A percentile compares a stretch with the other conserved stretches of the same genome.
Conservation (phyloP, 148 eudicot species). For the Vaccinium darrowii region DNA sequence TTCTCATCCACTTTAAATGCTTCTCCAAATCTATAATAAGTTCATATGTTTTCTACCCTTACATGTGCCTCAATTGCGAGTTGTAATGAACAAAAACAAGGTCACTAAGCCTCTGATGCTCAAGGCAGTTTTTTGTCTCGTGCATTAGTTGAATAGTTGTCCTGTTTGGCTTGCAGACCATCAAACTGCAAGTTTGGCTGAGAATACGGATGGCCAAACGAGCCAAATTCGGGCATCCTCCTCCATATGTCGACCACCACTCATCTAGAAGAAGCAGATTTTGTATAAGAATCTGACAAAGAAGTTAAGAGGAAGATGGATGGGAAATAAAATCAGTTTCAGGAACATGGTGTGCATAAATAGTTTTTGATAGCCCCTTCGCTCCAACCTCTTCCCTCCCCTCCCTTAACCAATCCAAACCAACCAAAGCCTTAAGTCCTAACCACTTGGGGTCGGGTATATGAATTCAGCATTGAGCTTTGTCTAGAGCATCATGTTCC, state of each 20-base stretch:
- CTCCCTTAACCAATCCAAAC: too few relatives aligned
- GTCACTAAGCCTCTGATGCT: slow-evolving; percentile 76
- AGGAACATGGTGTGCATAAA: neutral
- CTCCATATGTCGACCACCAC: slow-evolving; percentile 98
- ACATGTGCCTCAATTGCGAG: slow-evolving; percentile 67
- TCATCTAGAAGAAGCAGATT: slow-evolving; percentile 50
- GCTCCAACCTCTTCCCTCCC: neutral
- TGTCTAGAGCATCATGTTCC: too few relatives aligned
- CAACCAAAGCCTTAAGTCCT: too few relatives aligned
- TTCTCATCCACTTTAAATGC: neutral
- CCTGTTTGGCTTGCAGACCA: slow-evolving; percentile 41
- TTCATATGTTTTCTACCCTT: slow-evolving; percentile 22
- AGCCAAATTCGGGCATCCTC: slow-evolving; percentile 80
- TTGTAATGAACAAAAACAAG: slow-evolving; percentile 80
- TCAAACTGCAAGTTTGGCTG: slow-evolving; percentile 83
- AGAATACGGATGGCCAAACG: slow-evolving; percentile 81
- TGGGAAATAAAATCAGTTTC: neutral
- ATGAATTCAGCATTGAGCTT: too few relatives aligned
- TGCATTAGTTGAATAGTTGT: slow-evolving; percentile 59
- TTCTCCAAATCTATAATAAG: neutral
- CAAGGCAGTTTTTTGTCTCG: slow-evolving; percentile 59
- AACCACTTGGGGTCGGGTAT: too few relatives aligned
- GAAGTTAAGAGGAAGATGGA: neutral
- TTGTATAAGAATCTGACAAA: neutral
- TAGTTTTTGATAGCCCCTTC: neutral